A percentile compares a stretch with the other conserved stretches of the same genome.
phyloP scores from a whole-genome alignment of 768 basidiomycete species.

The Sutorius australiensis region DNA sequence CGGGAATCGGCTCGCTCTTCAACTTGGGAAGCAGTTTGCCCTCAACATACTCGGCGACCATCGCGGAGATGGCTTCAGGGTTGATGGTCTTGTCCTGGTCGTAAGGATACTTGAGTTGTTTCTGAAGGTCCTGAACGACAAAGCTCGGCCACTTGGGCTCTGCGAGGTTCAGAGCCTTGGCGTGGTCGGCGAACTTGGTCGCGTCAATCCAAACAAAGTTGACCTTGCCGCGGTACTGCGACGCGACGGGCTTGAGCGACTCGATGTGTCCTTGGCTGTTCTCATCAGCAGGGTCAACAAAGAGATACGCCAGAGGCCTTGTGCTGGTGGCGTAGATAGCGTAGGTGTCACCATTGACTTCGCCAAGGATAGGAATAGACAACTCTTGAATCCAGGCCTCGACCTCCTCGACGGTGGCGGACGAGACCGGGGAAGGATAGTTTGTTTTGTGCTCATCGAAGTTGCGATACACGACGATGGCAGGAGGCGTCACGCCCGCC shows the following conservation, averaged over 20 bases:
- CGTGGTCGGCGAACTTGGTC: constrained; percentile 92
- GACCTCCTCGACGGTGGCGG: constrained; percentile 57
- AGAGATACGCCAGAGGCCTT: constrained; percentile 92
- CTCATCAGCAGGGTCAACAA: constrained; percentile 76
- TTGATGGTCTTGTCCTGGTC: constrained; percentile 65
- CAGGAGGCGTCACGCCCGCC: constrained; percentile 74
- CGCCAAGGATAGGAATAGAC: constrained; percentile 82
- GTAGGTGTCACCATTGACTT: constrained; percentile 95
- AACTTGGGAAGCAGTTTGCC: constrained; percentile 78
- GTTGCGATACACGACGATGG: constrained; percentile 85
- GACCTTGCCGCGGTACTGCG: constrained; percentile 76
- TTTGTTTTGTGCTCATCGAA: constrained; percentile 81
- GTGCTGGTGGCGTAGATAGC: constrained; percentile 72
- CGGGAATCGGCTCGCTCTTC: constrained; percentile 88
- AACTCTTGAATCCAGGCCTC: constrained; percentile 79
- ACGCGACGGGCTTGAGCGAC: constrained; percentile 69
- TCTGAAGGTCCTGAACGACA: constrained; percentile 81
- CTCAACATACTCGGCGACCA: constrained; percentile 61
- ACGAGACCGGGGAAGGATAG: constrained; percentile 60
- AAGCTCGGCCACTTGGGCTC: constrained; percentile 91
- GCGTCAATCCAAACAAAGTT: constrained; percentile 99
- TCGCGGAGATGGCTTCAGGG: constrained; percentile 50
- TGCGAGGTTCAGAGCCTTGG: constrained; percentile 83
- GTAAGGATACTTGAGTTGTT: constrained; percentile 87
- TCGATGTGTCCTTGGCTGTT: constrained; percentile 63